Evolutionary conservation across 1,284 basidiomycete species (phyloP).

Genomic region (Cronartium quercuum): DNA sequence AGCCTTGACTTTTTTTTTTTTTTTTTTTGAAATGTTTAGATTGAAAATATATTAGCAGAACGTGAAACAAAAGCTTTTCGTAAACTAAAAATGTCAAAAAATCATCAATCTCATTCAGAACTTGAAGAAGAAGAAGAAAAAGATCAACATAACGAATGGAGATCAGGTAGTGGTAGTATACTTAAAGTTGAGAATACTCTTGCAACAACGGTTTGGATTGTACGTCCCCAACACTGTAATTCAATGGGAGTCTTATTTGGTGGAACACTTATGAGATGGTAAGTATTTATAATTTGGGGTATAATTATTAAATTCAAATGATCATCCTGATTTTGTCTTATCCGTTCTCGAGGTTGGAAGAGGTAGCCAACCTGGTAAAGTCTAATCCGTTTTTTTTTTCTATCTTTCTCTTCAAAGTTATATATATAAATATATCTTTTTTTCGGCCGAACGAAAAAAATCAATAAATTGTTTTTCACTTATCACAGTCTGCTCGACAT

Average conservation of each 20-base stretch:
- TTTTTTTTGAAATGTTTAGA: slow-evolving; percentile 30
- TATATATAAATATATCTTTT: slow-evolving; percentile 34
- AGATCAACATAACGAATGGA: not conserved
- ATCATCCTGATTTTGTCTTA: not conserved
- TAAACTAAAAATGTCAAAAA: not conserved
- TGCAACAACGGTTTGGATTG: slow-evolving; percentile 42
- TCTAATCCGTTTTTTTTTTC: too few species aligned
- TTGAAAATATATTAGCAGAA: slow-evolving; percentile 5
- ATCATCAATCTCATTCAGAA: not conserved
- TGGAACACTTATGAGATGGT: slow-evolving; percentile 42
- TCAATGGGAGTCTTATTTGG: slow-evolving; percentile 43
- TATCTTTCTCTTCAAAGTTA: too few species aligned
- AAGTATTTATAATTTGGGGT: slow-evolving; percentile 20
- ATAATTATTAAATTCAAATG: not conserved
- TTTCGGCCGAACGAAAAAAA: not conserved
- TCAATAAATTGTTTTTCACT: too few species aligned
- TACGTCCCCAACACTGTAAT: slow-evolving; percentile 43
- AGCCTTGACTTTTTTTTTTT: not conserved
- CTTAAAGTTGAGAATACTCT: slow-evolving; percentile 40
- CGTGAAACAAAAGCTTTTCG: slow-evolving; percentile 2
- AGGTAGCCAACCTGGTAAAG: not conserved
- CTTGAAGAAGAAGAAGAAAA: too few species aligned
- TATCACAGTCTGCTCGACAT: not conserved
- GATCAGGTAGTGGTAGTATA: not conserved
- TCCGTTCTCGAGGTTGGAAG: slow-evolving; percentile 27